Evolutionary conservation across 257 asterid genomes (phyloP).

Genomic region (Nicotiana knightiana): DNA sequence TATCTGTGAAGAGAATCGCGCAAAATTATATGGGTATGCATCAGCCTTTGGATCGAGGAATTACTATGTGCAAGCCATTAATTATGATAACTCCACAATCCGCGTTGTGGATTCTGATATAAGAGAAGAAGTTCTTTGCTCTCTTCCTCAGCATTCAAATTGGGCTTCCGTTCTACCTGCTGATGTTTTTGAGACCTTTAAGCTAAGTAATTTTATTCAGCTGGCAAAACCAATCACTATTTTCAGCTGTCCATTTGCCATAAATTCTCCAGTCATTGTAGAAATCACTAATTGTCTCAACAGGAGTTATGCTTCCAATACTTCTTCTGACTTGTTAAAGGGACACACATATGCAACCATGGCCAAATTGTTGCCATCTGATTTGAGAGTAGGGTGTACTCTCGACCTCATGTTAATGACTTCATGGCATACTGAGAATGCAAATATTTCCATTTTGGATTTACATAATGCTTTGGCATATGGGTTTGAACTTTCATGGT

Average conservation of each 20-base stretch:
- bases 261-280: background rate
- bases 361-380: background rate
- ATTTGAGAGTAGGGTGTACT: conserved; percentile 1
- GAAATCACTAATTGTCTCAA: background rate
- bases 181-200: too few relatives aligned
- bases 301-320: background rate
- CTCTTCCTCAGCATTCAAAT: conserved; percentile 14
- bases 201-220: too few relatives aligned
- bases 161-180: background rate
- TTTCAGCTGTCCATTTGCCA: conserved; percentile 18
- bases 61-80: conserved; percentile 22
- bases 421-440: background rate
- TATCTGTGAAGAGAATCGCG: background rate
- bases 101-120: conserved; percentile 15
- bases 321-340: background rate
- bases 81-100: conserved; percentile 22
- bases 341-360: conserved; percentile 5
- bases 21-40: background rate
- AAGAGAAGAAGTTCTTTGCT: conserved; percentile 4
- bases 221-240: conserved; percentile 5
- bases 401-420: background rate
- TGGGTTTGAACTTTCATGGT: conserved; percentile 29
- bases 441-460: conserved; percentile 5
- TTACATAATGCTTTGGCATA: conserved; percentile 17
- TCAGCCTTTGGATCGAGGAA: background rate